Evolutionary conservation across 2,329 filamentous ascomycete species (phyloP), one percentile per base, ranked within the genome.

Genomic region (Thielaviopsis populi): DNA sequence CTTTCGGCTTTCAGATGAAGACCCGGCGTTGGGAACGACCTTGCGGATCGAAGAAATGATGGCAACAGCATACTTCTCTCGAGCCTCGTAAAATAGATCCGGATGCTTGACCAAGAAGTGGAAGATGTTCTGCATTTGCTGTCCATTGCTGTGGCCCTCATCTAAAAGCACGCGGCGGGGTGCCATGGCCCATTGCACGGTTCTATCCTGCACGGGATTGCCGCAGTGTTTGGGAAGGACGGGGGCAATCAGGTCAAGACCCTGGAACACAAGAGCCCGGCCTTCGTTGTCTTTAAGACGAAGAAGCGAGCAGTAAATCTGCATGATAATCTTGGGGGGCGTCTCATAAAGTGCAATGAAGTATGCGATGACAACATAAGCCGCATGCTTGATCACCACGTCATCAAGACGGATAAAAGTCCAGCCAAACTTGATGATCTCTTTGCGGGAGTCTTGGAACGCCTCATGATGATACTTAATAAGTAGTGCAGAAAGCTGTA

Each of bases 351-450:
- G 88, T 0, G 90, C 89, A 69, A 99, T 96, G 76, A 99, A 99
- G 74, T 96, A 99, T 2, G 89, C 91, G 67, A 99, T 95, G 5
- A 99, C 84, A 4, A 96, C 92, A 70, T 99, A 99, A 2, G 94
- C 91, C 0, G 92, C 94, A 73, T 97, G 94, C 74, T 99, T 99
- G 78, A 97, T 99, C 77, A 99, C 96, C 65, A 96, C 89, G 73
- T 99, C 94, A 71, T 99, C 95, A n/a, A 99, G 82, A 27, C 89
- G 85, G 70, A 99, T 99, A 72, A 96, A 97, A 19, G 91, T 96
- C 94, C 94, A 99, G 2, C 91, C 91, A 74, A 97, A 99, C 75
- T 96, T 97, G 71, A 99, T 99, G 67, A 99, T 92, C 68, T 99
- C 94, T 74, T 99, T 99, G 43, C 95, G 85, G 1, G 89, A 86